Percentiles rank a stretch among this genome's conserved stretches.
These are phyloP conservation scores for Solanum dulcamara DNA, from an alignment of 257 asterid species.

Conservation along the genomic window DNA sequence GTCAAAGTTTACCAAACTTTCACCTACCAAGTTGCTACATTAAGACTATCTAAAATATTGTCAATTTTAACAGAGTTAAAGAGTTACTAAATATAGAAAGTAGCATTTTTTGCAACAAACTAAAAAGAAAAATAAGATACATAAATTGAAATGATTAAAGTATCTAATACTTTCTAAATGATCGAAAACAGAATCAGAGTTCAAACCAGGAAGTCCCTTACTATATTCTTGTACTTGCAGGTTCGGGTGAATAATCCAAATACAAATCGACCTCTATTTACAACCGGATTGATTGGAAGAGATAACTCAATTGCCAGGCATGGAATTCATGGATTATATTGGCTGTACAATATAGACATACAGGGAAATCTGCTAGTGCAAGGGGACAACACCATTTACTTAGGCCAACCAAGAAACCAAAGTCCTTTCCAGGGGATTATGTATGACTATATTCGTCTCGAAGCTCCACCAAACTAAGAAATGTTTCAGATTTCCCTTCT, in stretches of 20 bases:
- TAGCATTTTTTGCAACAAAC: not conserved
- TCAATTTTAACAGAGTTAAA: no score
- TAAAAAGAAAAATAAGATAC: not conserved
- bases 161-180: not conserved
- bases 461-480: not conserved
- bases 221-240: not conserved
- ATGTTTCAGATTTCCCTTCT: not conserved
- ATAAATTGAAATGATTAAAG: not conserved
- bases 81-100: not conserved
- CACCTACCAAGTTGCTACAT: no score
- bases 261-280: not conserved
- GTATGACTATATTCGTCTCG: not conserved
- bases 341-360: not conserved
- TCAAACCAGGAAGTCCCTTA: not conserved
- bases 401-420: not conserved
- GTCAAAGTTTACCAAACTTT: no score
- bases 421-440: not conserved
- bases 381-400: not conserved
- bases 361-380: not conserved
- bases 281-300: not conserved
- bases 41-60: no score
- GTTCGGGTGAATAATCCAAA: not conserved
- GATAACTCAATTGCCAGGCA: not conserved
- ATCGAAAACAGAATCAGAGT: not conserved
- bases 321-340: not conserved